phyloP scores from a whole-genome alignment of 129 eudicot species.

The Centella asiatica region DNA sequence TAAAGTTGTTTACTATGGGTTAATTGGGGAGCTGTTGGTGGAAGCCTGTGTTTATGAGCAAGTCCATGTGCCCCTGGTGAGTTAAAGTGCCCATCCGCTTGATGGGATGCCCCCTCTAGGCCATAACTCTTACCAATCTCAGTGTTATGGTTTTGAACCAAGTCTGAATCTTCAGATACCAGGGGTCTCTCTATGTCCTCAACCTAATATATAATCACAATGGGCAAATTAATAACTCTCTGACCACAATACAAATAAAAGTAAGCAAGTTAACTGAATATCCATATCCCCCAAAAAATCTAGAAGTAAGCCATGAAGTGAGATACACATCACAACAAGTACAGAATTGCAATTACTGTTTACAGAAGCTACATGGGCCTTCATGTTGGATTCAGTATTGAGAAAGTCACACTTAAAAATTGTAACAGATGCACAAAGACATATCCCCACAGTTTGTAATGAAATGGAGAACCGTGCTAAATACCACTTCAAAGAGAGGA shows the following conservation, averaged over 20 bases:
- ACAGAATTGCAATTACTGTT: no score
- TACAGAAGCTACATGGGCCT: no score
- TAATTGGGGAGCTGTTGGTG: conserved; percentile 41
- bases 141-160: conserved; percentile 28
- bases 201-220: conserved; percentile 27
- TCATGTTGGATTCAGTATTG: background rate
- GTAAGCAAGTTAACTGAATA: background rate
- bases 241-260: background rate
- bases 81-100: conserved; percentile 32
- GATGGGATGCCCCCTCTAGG: conserved; percentile 30
- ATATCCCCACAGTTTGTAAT: no score
- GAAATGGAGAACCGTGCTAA: no score
- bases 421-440: no score
- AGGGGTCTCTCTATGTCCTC: conserved; percentile 87
- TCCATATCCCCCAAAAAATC: no score
- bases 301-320: no score
- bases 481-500: background rate
- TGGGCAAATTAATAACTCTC: background rate
- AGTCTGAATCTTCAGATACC: conserved; percentile 47
- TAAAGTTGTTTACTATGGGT: conserved; percentile 46
- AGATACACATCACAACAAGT: background rate
- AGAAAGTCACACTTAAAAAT: background rate
- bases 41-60: conserved; percentile 42
- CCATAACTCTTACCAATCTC: conserved; percentile 26
- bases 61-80: conserved; percentile 34